Percentiles rank a stretch among this genome's conserved stretches.
Evolutionary conservation across 768 basidiomycete species (phyloP).

Genomic region (Sporobolomyces pararoseus): DNA sequence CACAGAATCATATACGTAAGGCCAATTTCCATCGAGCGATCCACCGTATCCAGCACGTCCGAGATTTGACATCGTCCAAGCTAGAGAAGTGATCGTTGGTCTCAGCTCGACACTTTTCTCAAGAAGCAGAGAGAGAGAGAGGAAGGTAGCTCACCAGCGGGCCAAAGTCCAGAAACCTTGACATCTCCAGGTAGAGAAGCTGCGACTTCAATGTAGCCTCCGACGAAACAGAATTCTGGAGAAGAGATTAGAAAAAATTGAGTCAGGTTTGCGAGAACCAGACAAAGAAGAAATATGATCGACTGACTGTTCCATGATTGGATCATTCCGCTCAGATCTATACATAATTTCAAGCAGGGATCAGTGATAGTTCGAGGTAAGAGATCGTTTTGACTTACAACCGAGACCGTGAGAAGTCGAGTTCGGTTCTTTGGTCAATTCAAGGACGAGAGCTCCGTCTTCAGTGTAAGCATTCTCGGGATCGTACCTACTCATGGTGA

Average conservation of each 20-base stretch:
- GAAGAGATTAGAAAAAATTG: no score
- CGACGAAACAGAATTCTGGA: constrained; percentile 41
- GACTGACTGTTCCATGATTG: constrained; percentile 31
- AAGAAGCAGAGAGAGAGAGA: neutral
- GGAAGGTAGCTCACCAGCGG: constrained; percentile 7
- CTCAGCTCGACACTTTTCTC: neutral
- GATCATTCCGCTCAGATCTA: constrained; percentile 40
- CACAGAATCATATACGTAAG: constrained; percentile 25
- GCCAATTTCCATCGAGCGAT: constrained; percentile 29
- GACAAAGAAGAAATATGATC: neutral
- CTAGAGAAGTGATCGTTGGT: no score
- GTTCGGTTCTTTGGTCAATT: constrained; percentile 20
- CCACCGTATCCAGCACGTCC: constrained; percentile 45
- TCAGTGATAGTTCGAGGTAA: no score
- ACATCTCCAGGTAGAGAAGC: constrained; percentile 12
- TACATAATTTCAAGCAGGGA: no score
- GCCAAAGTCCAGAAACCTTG: constrained; percentile 23
- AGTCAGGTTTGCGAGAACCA: neutral
- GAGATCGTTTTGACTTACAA: no score
- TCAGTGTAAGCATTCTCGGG: constrained; percentile 49
- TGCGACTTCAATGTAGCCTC: constrained; percentile 36
- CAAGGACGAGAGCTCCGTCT: constrained; percentile 45
- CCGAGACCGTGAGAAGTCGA: constrained; percentile 63
- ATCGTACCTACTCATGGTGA: constrained; percentile 50
- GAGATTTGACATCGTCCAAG: constrained; percentile 45